phyloP scores from a whole-genome alignment of 2,329 filamentous ascomycete species.

The Penicillium vulpinum region DNA sequence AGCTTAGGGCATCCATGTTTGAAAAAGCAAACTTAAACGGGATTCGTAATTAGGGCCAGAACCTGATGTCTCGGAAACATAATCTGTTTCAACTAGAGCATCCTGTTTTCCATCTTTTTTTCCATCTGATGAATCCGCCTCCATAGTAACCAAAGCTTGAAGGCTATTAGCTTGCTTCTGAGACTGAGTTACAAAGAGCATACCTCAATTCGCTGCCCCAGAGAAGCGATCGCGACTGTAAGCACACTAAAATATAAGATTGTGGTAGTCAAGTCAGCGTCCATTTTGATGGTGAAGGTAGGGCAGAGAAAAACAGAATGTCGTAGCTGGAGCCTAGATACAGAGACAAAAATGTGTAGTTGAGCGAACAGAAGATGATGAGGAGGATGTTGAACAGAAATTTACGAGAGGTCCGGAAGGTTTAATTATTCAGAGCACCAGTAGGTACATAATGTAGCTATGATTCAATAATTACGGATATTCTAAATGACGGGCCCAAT shows the following conservation, averaged over 20 bases:
- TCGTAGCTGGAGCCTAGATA: background rate
- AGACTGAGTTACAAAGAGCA: background rate
- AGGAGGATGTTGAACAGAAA: background rate
- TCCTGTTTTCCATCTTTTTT: too few relatives aligned
- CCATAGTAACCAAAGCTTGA: background rate
- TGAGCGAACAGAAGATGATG: background rate
- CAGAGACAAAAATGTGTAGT: background rate
- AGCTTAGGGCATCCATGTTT: too few relatives aligned
- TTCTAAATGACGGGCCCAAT: background rate
- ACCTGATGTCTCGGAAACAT: too few relatives aligned
- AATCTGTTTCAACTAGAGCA: too few relatives aligned
- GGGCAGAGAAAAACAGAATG: background rate
- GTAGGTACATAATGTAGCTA: too few relatives aligned
- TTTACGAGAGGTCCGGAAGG: background rate
- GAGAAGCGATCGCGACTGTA: background rate
- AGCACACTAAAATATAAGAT: background rate
- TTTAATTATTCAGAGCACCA: background rate
- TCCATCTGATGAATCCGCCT: background rate
- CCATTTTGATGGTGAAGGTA: background rate
- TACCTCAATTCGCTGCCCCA: background rate
- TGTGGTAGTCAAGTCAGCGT: background rate
- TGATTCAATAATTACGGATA: background rate
- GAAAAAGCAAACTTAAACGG: too few relatives aligned
- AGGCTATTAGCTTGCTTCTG: background rate
- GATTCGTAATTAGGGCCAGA: too few relatives aligned